Evolutionary conservation across 1,139 yeast genomes (phyloP).

Genomic region (Insectozyma bohioensis): DNA sequence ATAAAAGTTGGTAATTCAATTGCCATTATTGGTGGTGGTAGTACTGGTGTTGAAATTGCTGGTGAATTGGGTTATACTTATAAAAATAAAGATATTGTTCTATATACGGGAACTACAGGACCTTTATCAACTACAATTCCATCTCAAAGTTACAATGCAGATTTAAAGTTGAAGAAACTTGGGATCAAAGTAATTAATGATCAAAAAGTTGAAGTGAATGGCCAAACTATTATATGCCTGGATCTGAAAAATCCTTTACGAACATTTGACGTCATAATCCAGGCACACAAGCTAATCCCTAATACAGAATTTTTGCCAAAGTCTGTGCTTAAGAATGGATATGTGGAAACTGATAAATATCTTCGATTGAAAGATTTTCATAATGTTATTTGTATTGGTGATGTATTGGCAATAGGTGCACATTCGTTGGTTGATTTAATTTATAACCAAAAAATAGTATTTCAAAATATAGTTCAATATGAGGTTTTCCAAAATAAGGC

Average conservation of each 20-base stretch:
- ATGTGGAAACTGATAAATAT: conserved; percentile 25
- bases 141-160: conserved; percentile 16
- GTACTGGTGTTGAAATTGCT: conserved; percentile 41
- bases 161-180: conserved; percentile 20
- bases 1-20: conserved; percentile 23
- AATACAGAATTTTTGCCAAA: conserved; percentile 25
- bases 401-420: conserved; percentile 24
- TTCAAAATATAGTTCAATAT: conserved; percentile 17
- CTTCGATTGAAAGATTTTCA: conserved; percentile 22
- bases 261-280: conserved; percentile 29
- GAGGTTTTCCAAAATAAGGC: conserved; percentile 18
- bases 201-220: conserved; percentile 11
- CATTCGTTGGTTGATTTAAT: conserved; percentile 26
- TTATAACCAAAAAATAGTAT: conserved; percentile 22
- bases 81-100: conserved; percentile 21
- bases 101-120: conserved; percentile 26
- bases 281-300: conserved; percentile 22
- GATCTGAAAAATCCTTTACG: conserved; percentile 11
- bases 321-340: conserved; percentile 21
- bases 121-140: conserved; percentile 23
- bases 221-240: too few relatives aligned
- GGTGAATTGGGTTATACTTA: conserved; percentile 31
- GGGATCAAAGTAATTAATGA: conserved; percentile 29
- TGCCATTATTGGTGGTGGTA: conserved; percentile 41
- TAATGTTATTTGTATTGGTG: conserved; percentile 35